phyloP scores from a whole-genome alignment of 352 stramenopile species.

The Plasmopara muralis region DNA sequence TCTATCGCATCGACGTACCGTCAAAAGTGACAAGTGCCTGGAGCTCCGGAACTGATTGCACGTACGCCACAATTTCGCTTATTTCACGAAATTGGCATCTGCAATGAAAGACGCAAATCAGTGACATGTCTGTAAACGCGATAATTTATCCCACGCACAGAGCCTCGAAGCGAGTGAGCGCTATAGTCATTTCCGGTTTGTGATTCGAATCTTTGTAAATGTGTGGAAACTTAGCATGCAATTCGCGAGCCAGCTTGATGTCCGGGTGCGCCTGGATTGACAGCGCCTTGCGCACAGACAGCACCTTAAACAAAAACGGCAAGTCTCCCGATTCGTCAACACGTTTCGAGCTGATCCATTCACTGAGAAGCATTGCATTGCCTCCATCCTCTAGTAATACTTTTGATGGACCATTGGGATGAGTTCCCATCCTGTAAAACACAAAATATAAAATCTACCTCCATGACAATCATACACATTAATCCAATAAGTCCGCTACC shows the following conservation, averaged over 20 bases:
- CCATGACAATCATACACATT: constrained; percentile 2
- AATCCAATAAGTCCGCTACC: constrained; percentile 29
- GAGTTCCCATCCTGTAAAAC: constrained; percentile 88
- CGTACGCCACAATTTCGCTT: constrained; percentile 86
- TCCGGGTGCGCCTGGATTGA: constrained; percentile 95
- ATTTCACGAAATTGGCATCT: constrained; percentile 91
- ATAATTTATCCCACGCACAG: constrained; percentile 37
- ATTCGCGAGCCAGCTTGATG: constrained; percentile 58
- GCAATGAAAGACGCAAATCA: background rate
- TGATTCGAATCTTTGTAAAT: constrained; percentile 98
- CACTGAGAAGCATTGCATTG: constrained; percentile 50
- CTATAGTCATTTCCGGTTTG: constrained; percentile 99
- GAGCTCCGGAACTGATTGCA: constrained; percentile 89
- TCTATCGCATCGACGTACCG: constrained; percentile 16
- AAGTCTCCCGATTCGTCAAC: constrained; percentile 65
- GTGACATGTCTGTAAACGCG: constrained; percentile 4
- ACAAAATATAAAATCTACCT: constrained; percentile 2
- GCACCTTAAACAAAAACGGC: constrained; percentile 98
- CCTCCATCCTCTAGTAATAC: constrained; percentile 46
- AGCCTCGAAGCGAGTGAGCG: constrained; percentile 95
- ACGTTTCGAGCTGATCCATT: constrained; percentile 39
- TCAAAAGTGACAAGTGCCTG: constrained; percentile 46
- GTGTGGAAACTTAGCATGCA: constrained; percentile 84
- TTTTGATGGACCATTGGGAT: constrained; percentile 86
- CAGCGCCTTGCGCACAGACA: constrained; percentile 95